A percentile compares a stretch with the other conserved stretches of the same genome.
Evolutionary conservation across 257 asterid genomes (phyloP).

Genomic region (Plantago elongata): DNA sequence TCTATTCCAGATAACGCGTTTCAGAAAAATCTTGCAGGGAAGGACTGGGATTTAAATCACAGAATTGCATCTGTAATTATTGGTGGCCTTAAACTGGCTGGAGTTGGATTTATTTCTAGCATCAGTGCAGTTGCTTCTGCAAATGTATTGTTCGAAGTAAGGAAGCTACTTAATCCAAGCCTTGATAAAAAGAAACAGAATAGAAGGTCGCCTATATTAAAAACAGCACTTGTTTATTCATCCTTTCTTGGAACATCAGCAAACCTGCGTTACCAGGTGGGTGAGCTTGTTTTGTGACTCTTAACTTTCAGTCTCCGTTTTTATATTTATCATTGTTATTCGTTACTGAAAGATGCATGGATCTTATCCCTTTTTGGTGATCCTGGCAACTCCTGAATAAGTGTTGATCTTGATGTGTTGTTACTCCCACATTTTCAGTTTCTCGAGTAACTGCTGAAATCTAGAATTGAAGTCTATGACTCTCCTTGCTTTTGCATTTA

Average conservation of each 20-base stretch:
- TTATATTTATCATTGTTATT: background rate
- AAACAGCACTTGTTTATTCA: conserved; percentile 74
- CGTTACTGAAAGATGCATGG: conserved; percentile 2
- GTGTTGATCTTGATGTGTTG: background rate
- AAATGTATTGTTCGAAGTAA: conserved; percentile 45
- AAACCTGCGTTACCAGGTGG: conserved; percentile 87
- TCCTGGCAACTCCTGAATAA: background rate
- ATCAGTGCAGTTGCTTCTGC: conserved; percentile 92
- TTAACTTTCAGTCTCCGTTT: background rate
- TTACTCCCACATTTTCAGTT: too few relatives aligned
- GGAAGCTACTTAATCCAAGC: conserved; percentile 56
- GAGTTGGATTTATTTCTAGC: conserved; percentile 91
- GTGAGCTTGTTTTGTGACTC: conserved; percentile 16
- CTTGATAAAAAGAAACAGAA: conserved; percentile 37
- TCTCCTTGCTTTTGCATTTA: background rate
- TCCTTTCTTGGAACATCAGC: conserved; percentile 87
- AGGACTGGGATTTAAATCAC: conserved; percentile 74
- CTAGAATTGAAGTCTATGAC: too few relatives aligned
- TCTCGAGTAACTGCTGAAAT: too few relatives aligned
- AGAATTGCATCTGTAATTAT: conserved; percentile 78
- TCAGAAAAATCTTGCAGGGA: conserved; percentile 71
- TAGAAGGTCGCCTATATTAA: conserved; percentile 78
- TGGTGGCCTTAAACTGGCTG: conserved; percentile 87
- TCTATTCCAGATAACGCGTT: conserved; percentile 97
- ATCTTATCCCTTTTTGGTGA: conserved; percentile 1